phyloP scores from a whole-genome alignment of 495 filamentous ascomycete genomes.

The Gamarada debralockiae region DNA sequence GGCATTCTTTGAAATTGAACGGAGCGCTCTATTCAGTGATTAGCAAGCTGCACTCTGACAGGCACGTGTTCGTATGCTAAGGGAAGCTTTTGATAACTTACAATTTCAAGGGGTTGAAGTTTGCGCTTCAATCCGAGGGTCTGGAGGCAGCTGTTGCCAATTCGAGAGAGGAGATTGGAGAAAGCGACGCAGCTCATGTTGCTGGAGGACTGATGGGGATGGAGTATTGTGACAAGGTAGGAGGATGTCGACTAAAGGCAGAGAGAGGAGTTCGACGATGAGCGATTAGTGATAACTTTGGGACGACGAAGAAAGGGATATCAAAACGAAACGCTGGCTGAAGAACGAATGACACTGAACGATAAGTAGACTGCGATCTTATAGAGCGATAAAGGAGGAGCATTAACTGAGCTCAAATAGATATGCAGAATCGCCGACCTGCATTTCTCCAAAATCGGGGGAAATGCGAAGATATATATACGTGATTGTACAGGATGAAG shows the following conservation, averaged over 20 bases:
- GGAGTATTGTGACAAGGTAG: background rate
- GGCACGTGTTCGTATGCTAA: background rate
- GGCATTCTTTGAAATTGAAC: constrained; percentile 22
- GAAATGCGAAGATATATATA: constrained; percentile 7
- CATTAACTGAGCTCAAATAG: background rate
- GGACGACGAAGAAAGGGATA: background rate
- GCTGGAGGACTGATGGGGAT: background rate
- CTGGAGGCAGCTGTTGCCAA: constrained; percentile 14
- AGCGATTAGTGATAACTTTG: background rate
- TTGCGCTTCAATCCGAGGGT: constrained; percentile 5
- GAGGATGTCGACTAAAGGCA: background rate
- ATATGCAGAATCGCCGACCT: background rate
- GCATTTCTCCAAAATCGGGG: background rate
- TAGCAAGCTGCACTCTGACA: background rate
- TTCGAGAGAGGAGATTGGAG: constrained; percentile 5
- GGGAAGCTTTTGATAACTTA: background rate
- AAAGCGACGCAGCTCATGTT: background rate
- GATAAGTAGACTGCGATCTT: background rate
- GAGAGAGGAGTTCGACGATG: background rate
- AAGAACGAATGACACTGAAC: constrained; percentile 2
- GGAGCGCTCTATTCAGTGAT: constrained; percentile 9
- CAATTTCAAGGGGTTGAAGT: constrained; percentile 11
- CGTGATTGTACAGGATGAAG: background rate
- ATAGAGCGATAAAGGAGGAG: background rate
- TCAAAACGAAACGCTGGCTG: constrained; percentile 4